phyloP scores from a whole-genome alignment of 768 basidiomycete genomes.

The Sutorius australiensis region DNA sequence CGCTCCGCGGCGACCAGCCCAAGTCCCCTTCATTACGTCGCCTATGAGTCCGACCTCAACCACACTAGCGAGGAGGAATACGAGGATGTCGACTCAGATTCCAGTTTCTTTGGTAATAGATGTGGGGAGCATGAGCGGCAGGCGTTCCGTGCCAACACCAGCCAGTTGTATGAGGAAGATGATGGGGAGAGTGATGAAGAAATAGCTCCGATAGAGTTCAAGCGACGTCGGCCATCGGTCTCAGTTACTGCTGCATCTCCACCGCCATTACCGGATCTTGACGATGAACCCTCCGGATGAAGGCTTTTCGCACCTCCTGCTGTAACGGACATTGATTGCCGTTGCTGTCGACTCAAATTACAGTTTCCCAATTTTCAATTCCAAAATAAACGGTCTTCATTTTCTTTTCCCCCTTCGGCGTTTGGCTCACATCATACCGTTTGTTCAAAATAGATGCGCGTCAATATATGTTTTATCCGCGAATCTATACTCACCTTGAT shows the following conservation, averaged over 20 bases:
- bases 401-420: slow-evolving; percentile 4
- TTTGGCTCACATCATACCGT: slow-evolving; percentile 14
- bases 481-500: background rate
- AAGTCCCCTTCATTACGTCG: slow-evolving; percentile 37
- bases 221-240: slow-evolving; percentile 33
- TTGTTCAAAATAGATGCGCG: slow-evolving; percentile 20
- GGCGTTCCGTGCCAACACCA: slow-evolving; percentile 29
- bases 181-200: slow-evolving; percentile 39
- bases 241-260: slow-evolving; percentile 28
- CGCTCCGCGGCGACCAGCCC: slow-evolving; percentile 36
- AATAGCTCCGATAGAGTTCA: slow-evolving; percentile 31
- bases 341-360: slow-evolving; percentile 14
- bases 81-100: slow-evolving; percentile 32
- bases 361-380: slow-evolving; percentile 17
- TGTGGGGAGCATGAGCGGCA: slow-evolving; percentile 22
- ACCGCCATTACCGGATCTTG: slow-evolving; percentile 19
- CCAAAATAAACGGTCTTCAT: slow-evolving; percentile 1
- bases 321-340: slow-evolving; percentile 12
- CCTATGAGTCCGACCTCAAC: slow-evolving; percentile 30
- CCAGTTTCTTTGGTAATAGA: slow-evolving; percentile 33
- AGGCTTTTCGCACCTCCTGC: background rate
- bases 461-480: slow-evolving; percentile 6
- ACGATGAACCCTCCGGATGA: slow-evolving; percentile 13
- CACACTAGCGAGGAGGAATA: slow-evolving; percentile 30
- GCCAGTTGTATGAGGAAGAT: slow-evolving; percentile 31